phyloP scores from a whole-genome alignment of 371 early-diverging fungal genomes.

The Dichotomocladium elegans region DNA sequence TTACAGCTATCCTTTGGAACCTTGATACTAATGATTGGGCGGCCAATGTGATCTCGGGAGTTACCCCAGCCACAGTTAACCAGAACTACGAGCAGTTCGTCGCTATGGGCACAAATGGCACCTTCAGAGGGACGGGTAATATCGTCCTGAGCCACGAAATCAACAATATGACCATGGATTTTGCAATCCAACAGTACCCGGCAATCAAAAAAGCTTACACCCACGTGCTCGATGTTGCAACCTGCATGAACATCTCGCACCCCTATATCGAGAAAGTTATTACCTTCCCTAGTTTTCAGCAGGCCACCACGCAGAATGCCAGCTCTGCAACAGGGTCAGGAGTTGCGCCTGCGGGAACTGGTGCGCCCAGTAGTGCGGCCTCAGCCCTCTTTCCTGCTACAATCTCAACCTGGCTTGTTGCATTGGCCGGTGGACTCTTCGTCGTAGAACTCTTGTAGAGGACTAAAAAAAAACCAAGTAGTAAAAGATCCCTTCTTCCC shows the following conservation, averaged over 20 bases:
- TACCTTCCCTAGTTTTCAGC: constrained; percentile 37
- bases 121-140: constrained; percentile 31
- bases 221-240: constrained; percentile 45
- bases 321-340: too few relatives aligned
- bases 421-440: too few relatives aligned
- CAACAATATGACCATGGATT: constrained; percentile 51
- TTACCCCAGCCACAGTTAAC: constrained; percentile 33
- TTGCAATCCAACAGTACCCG: constrained; percentile 40
- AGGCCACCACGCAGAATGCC: too few relatives aligned
- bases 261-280: constrained; percentile 44
- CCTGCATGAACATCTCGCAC: constrained; percentile 51
- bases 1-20: constrained; percentile 51
- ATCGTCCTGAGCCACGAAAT: constrained; percentile 52
- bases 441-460: too few relatives aligned
- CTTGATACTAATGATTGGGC: constrained; percentile 49
- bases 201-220: constrained; percentile 45
- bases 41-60: constrained; percentile 22
- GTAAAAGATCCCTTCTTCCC: too few relatives aligned
- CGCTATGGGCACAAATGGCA: constrained; percentile 40
- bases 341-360: too few relatives aligned
- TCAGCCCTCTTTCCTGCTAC: too few relatives aligned
- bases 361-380: too few relatives aligned
- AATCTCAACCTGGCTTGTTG: too few relatives aligned
- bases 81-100: constrained; percentile 38
- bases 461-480: too few relatives aligned